phyloP scores from a whole-genome alignment of 768 basidiomycete genomes.

The Trametes elegans region DNA sequence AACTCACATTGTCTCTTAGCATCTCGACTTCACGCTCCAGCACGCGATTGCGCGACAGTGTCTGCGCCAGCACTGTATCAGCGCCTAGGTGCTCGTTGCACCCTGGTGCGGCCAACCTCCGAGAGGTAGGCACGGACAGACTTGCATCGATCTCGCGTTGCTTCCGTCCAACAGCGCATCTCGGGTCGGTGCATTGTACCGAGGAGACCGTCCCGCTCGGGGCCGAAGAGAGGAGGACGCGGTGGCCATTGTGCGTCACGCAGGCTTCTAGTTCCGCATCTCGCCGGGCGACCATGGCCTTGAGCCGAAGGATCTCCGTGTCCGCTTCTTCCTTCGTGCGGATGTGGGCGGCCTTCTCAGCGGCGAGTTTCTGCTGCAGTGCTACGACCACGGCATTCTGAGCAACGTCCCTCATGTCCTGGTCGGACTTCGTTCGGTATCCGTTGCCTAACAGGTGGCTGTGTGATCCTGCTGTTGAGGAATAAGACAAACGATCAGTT shows the following conservation, averaged over 20 bases:
- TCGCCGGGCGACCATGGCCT: conserved; percentile 54
- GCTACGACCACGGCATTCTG: conserved; percentile 38
- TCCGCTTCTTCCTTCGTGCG: conserved; percentile 41
- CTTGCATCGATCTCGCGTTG: background rate
- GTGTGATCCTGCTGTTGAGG: no score
- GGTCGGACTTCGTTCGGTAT: conserved; percentile 1
- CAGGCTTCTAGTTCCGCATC: conserved; percentile 52
- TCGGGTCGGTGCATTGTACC: background rate
- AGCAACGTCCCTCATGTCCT: conserved; percentile 27
- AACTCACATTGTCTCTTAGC: background rate
- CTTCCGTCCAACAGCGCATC: background rate
- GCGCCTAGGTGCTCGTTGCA: background rate
- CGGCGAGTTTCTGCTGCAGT: conserved; percentile 42
- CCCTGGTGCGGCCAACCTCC: no score
- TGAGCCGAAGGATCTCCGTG: conserved; percentile 41
- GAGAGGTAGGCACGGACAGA: background rate
- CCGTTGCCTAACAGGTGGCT: background rate
- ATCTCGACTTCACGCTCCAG: conserved; percentile 17
- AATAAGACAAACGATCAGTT: background rate
- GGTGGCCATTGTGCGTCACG: conserved; percentile 18
- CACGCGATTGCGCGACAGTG: conserved; percentile 1
- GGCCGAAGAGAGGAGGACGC: background rate
- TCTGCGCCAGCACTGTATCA: background rate
- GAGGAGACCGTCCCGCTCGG: background rate
- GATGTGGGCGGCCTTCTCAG: conserved; percentile 43